A percentile compares a stretch with the other conserved stretches of the same genome.
Conservation (phyloP, 1,284 basidiomycete genomes). For the Schizophyllum amplum region DNA sequence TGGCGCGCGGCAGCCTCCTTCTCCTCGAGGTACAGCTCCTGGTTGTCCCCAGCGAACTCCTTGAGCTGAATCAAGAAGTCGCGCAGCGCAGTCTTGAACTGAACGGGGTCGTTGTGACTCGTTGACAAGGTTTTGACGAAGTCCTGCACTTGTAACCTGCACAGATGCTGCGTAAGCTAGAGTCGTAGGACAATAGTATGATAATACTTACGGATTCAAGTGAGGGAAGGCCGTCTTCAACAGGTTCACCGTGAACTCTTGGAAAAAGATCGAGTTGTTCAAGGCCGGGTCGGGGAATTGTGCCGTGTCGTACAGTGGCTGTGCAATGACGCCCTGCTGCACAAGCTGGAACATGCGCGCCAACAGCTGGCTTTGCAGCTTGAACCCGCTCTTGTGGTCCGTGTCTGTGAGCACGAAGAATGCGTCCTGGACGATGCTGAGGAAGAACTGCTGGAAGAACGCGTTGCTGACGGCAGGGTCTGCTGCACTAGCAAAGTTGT, state of each 20-base stretch:
- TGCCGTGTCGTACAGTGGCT: slow-evolving; percentile 81
- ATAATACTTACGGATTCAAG: slow-evolving; percentile 62
- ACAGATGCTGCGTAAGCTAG: slow-evolving; percentile 7
- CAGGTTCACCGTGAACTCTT: slow-evolving; percentile 84
- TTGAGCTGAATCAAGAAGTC: slow-evolving; percentile 90
- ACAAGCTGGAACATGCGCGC: slow-evolving; percentile 93
- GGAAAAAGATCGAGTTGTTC: slow-evolving; percentile 79
- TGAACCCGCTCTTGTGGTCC: slow-evolving; percentile 98
- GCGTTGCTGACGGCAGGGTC: slow-evolving; percentile 72
- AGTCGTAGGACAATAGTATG: neutral
- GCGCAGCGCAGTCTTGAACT: slow-evolving; percentile 93
- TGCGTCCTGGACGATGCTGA: slow-evolving; percentile 91
- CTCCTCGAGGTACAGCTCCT: slow-evolving; percentile 86
- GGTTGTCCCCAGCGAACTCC: slow-evolving; percentile 74
- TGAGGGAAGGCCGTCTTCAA: slow-evolving; percentile 87
- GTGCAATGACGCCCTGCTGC: slow-evolving; percentile 74
- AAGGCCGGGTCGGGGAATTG: slow-evolving; percentile 69
- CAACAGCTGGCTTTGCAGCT: slow-evolving; percentile 84
- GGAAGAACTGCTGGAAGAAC: slow-evolving; percentile 78
- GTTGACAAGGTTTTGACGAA: slow-evolving; percentile 84
- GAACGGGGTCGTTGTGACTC: slow-evolving; percentile 81
- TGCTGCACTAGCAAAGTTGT: slow-evolving; percentile 83
- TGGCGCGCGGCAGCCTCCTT: slow-evolving; percentile 72
- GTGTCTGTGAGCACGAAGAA: slow-evolving; percentile 98
- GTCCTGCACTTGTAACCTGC: slow-evolving; percentile 62